phyloP scores from a whole-genome alignment of 352 stramenopile genomes.

The Phytophthora brassicae region DNA sequence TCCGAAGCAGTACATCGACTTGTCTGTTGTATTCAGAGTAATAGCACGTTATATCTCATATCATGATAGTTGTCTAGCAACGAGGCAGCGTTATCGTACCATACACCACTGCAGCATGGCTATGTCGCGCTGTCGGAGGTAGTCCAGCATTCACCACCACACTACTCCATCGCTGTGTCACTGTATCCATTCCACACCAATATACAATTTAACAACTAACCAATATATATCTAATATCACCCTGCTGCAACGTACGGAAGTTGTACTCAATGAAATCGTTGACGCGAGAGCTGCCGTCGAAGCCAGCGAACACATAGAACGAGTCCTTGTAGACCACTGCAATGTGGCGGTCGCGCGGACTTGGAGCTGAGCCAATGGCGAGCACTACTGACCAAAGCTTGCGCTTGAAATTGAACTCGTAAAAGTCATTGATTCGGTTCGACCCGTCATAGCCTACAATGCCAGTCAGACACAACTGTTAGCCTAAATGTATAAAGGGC shows the following conservation, averaged over 20 bases:
- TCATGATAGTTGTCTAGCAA: too few species aligned
- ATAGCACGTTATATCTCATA: neutral
- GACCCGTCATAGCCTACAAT: conserved; percentile 89
- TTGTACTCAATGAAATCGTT: conserved; percentile 97
- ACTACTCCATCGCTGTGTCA: conserved; percentile 78
- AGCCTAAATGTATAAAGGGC: neutral
- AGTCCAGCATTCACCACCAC: conserved; percentile 78
- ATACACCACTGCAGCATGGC: conserved; percentile 93
- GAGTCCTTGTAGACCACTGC: conserved; percentile 92
- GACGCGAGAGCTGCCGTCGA: conserved; percentile 91
- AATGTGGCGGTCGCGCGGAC: conserved; percentile 93
- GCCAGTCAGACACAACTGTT: neutral
- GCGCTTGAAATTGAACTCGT: conserved; percentile 90
- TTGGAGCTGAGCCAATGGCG: conserved; percentile 70
- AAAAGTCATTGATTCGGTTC: conserved; percentile 94
- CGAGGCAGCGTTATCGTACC: conserved; percentile 31
- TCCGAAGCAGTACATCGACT: conserved; percentile 90
- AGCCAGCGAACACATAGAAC: conserved; percentile 95
- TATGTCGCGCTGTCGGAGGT: conserved; percentile 93
- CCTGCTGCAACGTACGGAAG: conserved; percentile 71
- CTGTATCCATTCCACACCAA: conserved; percentile 26
- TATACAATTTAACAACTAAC: conserved; percentile 7
- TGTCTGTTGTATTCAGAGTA: conserved; percentile 38
- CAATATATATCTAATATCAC: neutral
- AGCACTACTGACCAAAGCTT: conserved; percentile 77